Conservation (phyloP, 139 green algal species). For the Desmodesmus armatus region DNA sequence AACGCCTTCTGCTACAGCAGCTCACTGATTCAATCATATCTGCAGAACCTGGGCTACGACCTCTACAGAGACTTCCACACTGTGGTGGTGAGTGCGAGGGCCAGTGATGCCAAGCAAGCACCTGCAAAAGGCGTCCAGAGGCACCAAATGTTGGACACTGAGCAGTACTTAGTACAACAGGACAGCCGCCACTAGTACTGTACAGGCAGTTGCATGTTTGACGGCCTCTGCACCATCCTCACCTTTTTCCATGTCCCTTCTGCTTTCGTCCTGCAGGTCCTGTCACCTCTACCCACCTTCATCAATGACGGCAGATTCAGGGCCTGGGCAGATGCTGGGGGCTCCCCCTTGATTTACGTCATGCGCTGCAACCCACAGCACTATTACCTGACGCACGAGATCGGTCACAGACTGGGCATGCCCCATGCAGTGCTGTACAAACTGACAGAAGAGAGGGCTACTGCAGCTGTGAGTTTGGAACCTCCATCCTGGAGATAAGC, state of each 20-base stretch:
- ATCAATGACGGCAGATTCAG: constrained; percentile 50
- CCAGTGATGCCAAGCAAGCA: background rate
- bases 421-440: constrained; percentile 51
- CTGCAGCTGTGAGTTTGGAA: too few relatives aligned
- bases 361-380: constrained; percentile 58
- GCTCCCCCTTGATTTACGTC: constrained; percentile 51
- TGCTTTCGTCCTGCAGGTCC: constrained; percentile 36
- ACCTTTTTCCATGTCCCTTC: background rate
- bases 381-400: constrained; percentile 58
- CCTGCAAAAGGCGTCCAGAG: background rate
- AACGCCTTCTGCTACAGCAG: constrained; percentile 56
- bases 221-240: too few relatives aligned
- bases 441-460: too few relatives aligned
- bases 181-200: too few relatives aligned
- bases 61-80: constrained; percentile 45
- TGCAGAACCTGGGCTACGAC: constrained; percentile 37
- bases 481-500: too few relatives aligned
- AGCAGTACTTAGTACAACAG: too few relatives aligned
- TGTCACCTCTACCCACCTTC: constrained; percentile 42
- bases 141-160: too few relatives aligned
- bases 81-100: constrained; percentile 34
- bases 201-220: too few relatives aligned
- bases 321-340: constrained; percentile 52
- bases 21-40: constrained; percentile 26
- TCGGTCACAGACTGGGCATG: constrained; percentile 55